Percentiles rank a stretch among this genome's conserved stretches.
These are phyloP conservation scores for Ganoderma meredithae DNA, from an alignment of 1,284 basidiomycete genomes.

Conservation along the genomic window DNA sequence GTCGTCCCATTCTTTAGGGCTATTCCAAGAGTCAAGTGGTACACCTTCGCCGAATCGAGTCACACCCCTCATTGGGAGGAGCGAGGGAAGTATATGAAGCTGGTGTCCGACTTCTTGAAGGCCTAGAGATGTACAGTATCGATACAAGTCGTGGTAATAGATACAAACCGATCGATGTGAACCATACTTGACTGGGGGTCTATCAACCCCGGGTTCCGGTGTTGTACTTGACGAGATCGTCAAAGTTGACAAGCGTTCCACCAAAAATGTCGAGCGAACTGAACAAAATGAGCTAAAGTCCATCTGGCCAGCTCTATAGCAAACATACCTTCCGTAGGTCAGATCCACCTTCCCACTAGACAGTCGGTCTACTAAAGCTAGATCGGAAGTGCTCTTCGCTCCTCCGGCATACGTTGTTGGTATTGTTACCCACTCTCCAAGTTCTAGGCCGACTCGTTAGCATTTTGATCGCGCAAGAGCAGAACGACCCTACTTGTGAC, in stretches of 20 bases:
- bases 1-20: slow-evolving; percentile 53
- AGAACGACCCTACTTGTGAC: slow-evolving; percentile 72
- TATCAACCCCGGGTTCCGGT: background rate
- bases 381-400: slow-evolving; percentile 87
- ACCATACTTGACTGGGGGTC: background rate
- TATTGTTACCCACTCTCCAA: slow-evolving; percentile 92
- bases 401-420: slow-evolving; percentile 98
- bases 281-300: background rate
- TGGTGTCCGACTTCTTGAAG: slow-evolving; percentile 33
- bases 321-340: slow-evolving; percentile 89
- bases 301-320: too few relatives aligned
- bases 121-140: slow-evolving; percentile 2
- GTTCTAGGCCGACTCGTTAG: slow-evolving; percentile 54
- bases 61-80: slow-evolving; percentile 43
- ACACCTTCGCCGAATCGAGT: slow-evolving; percentile 38
- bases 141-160: slow-evolving; percentile 8
- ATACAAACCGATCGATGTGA: background rate
- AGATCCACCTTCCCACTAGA: slow-evolving; percentile 91
- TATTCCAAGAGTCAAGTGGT: slow-evolving; percentile 47
- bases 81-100: slow-evolving; percentile 36
- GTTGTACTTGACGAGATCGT: slow-evolving; percentile 62
- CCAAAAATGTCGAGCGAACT: slow-evolving; percentile 89
- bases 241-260: slow-evolving; percentile 75
- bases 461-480: background rate
- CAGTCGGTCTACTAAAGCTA: slow-evolving; percentile 83